Percentiles rank a stretch among this genome's conserved stretches.
phyloP scores from a whole-genome alignment of 192 early-diverging fungal genomes.

The Mortierella claussenii region DNA sequence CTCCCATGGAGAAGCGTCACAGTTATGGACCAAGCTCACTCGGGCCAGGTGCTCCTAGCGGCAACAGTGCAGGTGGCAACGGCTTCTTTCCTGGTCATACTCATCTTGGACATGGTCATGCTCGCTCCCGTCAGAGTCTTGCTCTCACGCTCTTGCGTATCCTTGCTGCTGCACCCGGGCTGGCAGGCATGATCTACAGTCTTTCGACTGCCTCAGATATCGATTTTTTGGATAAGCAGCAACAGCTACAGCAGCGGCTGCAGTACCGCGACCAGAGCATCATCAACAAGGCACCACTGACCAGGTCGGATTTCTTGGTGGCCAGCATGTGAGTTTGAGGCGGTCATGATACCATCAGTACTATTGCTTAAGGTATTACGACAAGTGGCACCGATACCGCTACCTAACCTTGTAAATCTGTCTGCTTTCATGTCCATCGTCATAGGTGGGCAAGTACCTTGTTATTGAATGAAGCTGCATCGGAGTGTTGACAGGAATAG shows the following conservation, averaged over 20 bases:
- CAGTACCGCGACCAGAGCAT: background rate
- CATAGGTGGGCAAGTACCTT: constrained; percentile 45
- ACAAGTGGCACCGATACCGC: no score
- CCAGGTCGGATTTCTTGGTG: constrained; percentile 44
- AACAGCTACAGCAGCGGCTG: background rate
- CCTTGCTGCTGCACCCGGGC: constrained; percentile 21
- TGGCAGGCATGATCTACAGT: constrained; percentile 36
- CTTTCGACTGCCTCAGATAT: constrained; percentile 8
- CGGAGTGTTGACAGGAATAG: background rate
- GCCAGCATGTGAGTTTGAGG: constrained; percentile 32
- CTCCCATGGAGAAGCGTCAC: constrained; percentile 36
- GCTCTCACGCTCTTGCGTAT: constrained; percentile 27
- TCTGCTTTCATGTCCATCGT: background rate
- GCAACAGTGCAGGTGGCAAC: background rate
- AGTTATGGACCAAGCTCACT: constrained; percentile 29
- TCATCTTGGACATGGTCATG: constrained; percentile 35
- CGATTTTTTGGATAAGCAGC: constrained; percentile 9
- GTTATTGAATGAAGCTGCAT: background rate
- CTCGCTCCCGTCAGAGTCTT: constrained; percentile 30
- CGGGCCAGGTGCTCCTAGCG: constrained; percentile 1
- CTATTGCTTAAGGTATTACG: background rate
- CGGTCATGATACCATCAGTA: background rate
- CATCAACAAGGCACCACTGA: constrained; percentile 9
- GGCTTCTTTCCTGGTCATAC: constrained; percentile 9
- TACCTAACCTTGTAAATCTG: background rate